Percentiles rank a stretch among this genome's conserved stretches.
Conservation (phyloP, 2,329 filamentous ascomycete genomes). For the Cladosporium sp. region DNA sequence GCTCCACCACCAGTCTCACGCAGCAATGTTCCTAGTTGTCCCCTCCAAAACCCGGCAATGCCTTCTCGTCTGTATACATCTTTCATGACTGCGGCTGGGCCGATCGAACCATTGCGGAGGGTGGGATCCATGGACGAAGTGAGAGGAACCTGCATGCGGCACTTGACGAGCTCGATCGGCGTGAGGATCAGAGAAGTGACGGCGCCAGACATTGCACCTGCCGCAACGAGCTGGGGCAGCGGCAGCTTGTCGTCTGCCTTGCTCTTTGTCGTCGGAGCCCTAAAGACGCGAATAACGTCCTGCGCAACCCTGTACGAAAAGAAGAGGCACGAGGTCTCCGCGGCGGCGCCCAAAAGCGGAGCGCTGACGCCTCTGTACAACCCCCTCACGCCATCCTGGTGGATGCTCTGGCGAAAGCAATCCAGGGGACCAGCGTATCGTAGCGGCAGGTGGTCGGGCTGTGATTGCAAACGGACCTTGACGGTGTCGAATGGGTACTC, state of each 20-base stretch:
- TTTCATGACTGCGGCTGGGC: constrained; percentile 69
- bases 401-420: constrained; percentile 86
- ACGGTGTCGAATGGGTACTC: constrained; percentile 99
- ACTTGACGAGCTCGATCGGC: constrained; percentile 95
- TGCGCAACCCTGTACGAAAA: constrained; percentile 74
- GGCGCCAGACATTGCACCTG: constrained; percentile 82
- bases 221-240: constrained; percentile 72
- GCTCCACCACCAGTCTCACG: constrained; percentile 90
- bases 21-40: constrained; percentile 89
- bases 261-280: constrained; percentile 37
- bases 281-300: constrained; percentile 55
- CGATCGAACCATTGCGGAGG: constrained; percentile 27
- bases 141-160: constrained; percentile 85
- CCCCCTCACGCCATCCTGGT: constrained; percentile 73
- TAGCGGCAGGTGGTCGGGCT: constrained; percentile 78
- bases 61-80: constrained; percentile 83
- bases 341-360: constrained; percentile 83
- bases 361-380: constrained; percentile 93
- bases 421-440: constrained; percentile 85
- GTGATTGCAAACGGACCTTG: constrained; percentile 96
- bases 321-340: constrained; percentile 90
- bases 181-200: constrained; percentile 90
- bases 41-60: constrained; percentile 86
- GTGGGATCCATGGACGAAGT: constrained; percentile 34
- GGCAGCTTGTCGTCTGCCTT: constrained; percentile 58